Conservation (phyloP, 768 basidiomycete genomes). For the Trametes cinnabarina region DNA sequence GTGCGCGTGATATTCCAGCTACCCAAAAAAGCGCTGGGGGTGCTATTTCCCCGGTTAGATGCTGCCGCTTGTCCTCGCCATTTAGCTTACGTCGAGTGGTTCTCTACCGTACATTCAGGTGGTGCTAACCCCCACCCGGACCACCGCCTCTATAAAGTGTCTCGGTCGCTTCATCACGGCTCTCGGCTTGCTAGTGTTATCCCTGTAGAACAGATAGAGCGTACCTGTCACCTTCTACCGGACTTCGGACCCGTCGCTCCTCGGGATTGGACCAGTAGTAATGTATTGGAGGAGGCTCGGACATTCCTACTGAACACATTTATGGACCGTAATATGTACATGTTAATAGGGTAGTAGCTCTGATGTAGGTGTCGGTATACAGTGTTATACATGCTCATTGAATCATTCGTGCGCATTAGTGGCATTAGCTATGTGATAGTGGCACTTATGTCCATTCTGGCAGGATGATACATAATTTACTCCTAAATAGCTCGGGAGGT, state of each 20-base stretch:
- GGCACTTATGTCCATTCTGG: neutral
- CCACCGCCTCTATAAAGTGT: neutral
- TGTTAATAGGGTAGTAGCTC: constrained; percentile 31
- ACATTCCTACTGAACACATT: constrained; percentile 34
- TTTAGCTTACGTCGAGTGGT: constrained; percentile 35
- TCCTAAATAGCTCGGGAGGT: neutral
- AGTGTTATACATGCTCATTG: neutral
- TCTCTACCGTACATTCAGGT: constrained; percentile 3
- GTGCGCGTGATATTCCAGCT: constrained; percentile 30
- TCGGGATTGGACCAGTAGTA: constrained; percentile 31
- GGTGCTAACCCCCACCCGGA: neutral
- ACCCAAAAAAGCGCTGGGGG: neutral
- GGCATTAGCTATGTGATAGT: neutral
- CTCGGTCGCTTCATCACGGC: too few relatives aligned
- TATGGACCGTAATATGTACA: constrained; percentile 29
- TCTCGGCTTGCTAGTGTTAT: constrained; percentile 24
- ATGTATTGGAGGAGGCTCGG: constrained; percentile 29
- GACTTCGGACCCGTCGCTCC: constrained; percentile 33
- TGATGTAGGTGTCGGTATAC: neutral
- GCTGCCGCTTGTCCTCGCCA: constrained; percentile 12
- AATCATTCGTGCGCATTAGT: neutral
- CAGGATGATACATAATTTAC: neutral
- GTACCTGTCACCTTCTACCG: constrained; percentile 34
- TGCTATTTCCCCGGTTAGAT: neutral
- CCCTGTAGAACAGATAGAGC: constrained; percentile 20